Evolutionary conservation across 2,329 filamentous ascomycete genomes (phyloP), one percentile per base, ranked within the genome.

Genomic region (Aspergillus sp.): DNA sequence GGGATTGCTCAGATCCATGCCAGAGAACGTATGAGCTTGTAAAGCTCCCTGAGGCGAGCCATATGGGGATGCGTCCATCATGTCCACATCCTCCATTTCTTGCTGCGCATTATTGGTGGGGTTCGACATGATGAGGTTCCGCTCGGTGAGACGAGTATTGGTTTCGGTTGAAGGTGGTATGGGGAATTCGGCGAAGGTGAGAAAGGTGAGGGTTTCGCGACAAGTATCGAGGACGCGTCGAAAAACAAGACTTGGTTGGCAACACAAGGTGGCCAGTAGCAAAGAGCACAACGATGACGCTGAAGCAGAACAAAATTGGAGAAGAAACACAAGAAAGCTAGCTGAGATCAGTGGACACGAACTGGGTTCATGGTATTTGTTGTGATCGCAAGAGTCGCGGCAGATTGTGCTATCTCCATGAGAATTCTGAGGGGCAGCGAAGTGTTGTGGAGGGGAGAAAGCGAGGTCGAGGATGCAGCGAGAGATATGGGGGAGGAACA

Each of bases 1-100:
- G 17, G 56, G 45, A 35, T 47, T 31, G 27, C 51, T 57, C 31
- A 62, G 62, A 17, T 66, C 62, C 62, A 65, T 66, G 6, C 60
- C 60, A 56, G 62, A 60, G 31, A 50, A 55, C 21, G 44, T 57
- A 52, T 33, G 5, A 37, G 12, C 12, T 37, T n/a, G 35, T 37
- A 4, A 15, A 37, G 46, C 15, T 17, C 40, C 52, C 6, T 39
- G 21, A 17, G 17, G 48, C 35, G 58, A n/a, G 6, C 45, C 40
- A 23, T 59, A 47, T 1, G 55, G 5, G 40, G 60, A 54, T 33
- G 48, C 51, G 43, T 66, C 60, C 14, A 37, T 45, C 60, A 62
- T 57, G 27, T 15, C 15, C 17, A 43, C 37, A 47, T 65, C 57
- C 52, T 58, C 63, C 59, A 50, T 46, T 15, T 58, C 44, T 8